These are phyloP conservation scores for Cutaneotrichosporon cutaneum DNA, from an alignment of 1,284 basidiomycete species.

Conservation along the genomic window DNA sequence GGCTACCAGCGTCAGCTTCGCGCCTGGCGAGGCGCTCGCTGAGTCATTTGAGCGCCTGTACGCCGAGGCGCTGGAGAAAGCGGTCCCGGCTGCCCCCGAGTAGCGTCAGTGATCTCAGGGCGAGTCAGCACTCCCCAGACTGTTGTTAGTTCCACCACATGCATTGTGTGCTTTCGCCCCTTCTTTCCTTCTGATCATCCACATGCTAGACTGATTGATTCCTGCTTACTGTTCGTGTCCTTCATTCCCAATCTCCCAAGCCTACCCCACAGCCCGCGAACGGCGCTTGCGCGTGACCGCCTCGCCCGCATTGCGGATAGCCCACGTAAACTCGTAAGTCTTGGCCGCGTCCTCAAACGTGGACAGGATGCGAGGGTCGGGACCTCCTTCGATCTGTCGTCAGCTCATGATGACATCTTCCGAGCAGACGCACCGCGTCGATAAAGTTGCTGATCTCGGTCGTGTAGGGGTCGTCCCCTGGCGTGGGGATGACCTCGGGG, in stretches of 20 bases:
- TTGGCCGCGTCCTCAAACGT: slow-evolving; percentile 69
- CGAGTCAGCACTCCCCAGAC: no score
- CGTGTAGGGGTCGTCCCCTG: slow-evolving; percentile 53
- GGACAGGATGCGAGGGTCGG: slow-evolving; percentile 44
- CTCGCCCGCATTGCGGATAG: slow-evolving; percentile 38
- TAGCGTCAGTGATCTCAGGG: background rate
- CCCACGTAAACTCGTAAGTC: slow-evolving; percentile 66
- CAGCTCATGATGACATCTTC: background rate
- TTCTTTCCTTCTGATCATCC: background rate
- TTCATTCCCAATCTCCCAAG: background rate
- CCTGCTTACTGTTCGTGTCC: background rate
- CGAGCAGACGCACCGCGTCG: slow-evolving; percentile 37
- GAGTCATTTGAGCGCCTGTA: background rate
- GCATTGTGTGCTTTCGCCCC: background rate
- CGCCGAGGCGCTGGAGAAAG: background rate
- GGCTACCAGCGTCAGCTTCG: background rate
- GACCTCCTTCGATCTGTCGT: slow-evolving; percentile 41
- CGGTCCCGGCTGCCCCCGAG: background rate
- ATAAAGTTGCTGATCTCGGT: slow-evolving; percentile 53
- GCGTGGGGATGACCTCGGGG: slow-evolving; percentile 30
- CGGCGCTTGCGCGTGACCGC: slow-evolving; percentile 26
- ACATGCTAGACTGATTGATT: background rate
- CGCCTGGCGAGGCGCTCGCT: background rate
- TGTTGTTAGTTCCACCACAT: background rate
- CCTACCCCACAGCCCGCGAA: slow-evolving; percentile 3